Evolutionary conservation across 208 protist species (phyloP).

Genomic region (Leishmania turanica): DNA sequence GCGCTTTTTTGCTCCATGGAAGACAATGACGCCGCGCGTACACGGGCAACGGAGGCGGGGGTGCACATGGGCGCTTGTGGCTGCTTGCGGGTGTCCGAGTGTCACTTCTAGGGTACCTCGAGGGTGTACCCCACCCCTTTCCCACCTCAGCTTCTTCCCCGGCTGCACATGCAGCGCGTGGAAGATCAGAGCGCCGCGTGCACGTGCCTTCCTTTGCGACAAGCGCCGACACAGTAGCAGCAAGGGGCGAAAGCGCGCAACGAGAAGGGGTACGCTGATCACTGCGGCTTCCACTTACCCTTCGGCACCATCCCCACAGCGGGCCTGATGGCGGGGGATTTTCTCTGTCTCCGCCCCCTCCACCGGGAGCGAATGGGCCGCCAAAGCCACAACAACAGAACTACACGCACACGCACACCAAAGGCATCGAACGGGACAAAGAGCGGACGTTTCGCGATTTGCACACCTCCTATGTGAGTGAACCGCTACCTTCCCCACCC

Average conservation of each 20-base stretch:
- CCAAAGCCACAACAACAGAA: neutral
- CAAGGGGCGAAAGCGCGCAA: neutral
- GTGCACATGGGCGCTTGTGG: neutral
- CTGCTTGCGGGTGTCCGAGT: neutral
- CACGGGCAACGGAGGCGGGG: neutral
- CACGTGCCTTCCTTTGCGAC: neutral
- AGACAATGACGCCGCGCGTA: too few relatives aligned
- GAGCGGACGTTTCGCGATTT: neutral
- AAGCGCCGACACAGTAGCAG: neutral
- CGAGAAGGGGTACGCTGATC: neutral
- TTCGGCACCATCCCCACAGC: neutral
- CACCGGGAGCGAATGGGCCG: neutral
- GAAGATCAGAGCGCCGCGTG: neutral
- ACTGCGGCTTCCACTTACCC: neutral
- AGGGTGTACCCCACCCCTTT: neutral
- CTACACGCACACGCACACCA: neutral
- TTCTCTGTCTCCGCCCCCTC: neutral
- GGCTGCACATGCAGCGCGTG: neutral
- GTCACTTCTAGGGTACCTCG: neutral
- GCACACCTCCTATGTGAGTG: neutral
- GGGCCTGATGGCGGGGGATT: neutral
- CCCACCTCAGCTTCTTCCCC: neutral
- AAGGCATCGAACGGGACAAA: neutral
- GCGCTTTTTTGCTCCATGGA: neutral
- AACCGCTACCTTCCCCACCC: neutral